Base-by-base conservation (phyloP, 805 yeast genomes). In the Torulaspora maleeae region DNA sequence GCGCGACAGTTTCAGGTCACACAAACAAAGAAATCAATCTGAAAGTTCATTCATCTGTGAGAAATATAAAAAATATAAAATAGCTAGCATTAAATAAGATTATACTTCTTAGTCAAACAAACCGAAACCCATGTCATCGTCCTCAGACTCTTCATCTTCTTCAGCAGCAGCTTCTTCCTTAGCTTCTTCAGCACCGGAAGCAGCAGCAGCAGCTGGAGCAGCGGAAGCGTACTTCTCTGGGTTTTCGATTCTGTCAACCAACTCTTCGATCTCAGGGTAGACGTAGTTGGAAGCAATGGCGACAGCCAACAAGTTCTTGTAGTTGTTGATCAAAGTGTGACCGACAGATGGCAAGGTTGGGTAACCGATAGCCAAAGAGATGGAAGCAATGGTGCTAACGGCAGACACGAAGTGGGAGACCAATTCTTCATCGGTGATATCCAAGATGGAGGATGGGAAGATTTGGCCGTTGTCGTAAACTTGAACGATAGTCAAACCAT, bases 221-320 rank as follows among this genome's bases (percentile, higher is more conserved):
- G 96, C 95, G 69, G 98, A 84, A 71, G 98, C 99, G 78, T 91
- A 93, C 74, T 96, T 96, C 59, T 93, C 98, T 74, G 99, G 99
- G 95, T 93, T 91, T 74, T 96, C 98, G 68, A 93, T 80, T 80
- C 98, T 87, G 86, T 93, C 99, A 86, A 88, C 88, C 80, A 93
- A 83, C 62, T 91, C 90, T 81, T 90, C 99, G 63, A 96, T 86
- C 75, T 96, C 98, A 78, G 95, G 97, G 80, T 84, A 93, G 70
- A 96, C 86, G 87, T 90, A 93, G 74, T 93, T 96, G 70, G 98
- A 83, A 70, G 96, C 99, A 77, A 93, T 79, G 59, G 99, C 95
- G 69, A 93, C 82, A 69, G 98, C 96, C 74, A 93, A 80, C 70
- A 93, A 81, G 80, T 91, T 85, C 95, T 93, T 93, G 95, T 93